Evolutionary conservation across 768 basidiomycete genomes (phyloP).

Genomic region (Lactarius psammicola): DNA sequence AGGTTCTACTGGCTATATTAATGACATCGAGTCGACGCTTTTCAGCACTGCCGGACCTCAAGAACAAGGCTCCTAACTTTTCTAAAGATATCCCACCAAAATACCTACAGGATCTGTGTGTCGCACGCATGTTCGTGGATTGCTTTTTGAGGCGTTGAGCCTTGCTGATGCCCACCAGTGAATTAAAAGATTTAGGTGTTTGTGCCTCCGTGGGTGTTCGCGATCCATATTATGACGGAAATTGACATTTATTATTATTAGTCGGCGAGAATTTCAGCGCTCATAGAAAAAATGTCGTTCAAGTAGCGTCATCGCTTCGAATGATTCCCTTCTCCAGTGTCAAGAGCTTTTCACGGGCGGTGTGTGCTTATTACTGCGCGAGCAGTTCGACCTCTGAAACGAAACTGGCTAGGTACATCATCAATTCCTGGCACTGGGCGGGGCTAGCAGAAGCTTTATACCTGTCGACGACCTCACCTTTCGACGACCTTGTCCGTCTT

Average conservation of each 20-base stretch:
- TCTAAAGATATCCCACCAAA: background rate
- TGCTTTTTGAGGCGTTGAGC: background rate
- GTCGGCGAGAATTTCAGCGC: conserved; percentile 15
- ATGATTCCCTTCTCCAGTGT: background rate
- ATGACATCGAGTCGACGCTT: background rate
- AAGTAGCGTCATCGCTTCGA: background rate
- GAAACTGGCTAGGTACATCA: conserved; percentile 5
- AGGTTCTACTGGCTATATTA: background rate
- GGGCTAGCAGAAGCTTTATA: conserved; percentile 6
- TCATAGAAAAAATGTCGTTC: conserved; percentile 6
- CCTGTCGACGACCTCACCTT: conserved; percentile 2
- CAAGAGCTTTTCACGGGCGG: conserved; percentile 6
- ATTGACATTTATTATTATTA: background rate
- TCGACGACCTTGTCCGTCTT: conserved; percentile 18
- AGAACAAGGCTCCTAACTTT: background rate
- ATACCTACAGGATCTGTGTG: conserved; percentile 13
- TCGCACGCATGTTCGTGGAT: conserved; percentile 18
- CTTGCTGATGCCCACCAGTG: background rate
- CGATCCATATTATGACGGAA: background rate
- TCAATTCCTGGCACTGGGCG: background rate
- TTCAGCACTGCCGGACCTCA: background rate
- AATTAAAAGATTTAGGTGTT: conserved; percentile 17
- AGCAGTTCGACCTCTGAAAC: background rate
- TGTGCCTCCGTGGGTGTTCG: conserved; percentile 16
- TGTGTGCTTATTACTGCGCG: background rate